These are phyloP conservation scores for Violaceomyces palustris DNA, from an alignment of 1,284 basidiomycete species.

Conservation along the genomic window DNA sequence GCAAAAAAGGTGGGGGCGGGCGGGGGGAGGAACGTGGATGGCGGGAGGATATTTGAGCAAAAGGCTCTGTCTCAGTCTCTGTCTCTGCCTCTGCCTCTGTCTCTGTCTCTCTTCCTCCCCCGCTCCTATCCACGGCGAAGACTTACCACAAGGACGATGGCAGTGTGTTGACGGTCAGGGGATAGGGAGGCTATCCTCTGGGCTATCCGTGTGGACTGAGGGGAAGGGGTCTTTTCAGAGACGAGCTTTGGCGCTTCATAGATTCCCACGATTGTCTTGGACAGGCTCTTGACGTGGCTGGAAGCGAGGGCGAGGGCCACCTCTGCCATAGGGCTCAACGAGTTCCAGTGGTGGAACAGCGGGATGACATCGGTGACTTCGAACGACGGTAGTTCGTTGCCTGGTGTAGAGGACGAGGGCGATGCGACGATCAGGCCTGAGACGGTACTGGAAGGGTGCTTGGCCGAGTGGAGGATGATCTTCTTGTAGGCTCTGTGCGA, in stretches of 20 bases:
- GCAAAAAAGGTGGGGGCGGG: too few relatives aligned
- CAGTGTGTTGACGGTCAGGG: too few relatives aligned
- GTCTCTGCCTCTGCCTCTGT: too few relatives aligned
- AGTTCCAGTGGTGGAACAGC: constrained; percentile 30
- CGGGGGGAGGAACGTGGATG: too few relatives aligned
- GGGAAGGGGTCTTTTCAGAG: constrained; percentile 6
- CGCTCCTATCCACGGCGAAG: too few relatives aligned
- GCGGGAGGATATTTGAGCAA: too few relatives aligned
- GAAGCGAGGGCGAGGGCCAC: constrained; percentile 16
- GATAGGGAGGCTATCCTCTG: constrained; percentile 14
- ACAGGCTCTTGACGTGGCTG: constrained; percentile 7
- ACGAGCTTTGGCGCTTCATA: constrained; percentile 27
- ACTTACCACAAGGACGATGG: too few relatives aligned
- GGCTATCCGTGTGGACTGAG: constrained; percentile 13
- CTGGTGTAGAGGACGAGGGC: background rate
- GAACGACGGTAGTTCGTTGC: background rate
- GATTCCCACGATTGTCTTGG: constrained; percentile 9
- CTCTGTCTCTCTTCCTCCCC: too few relatives aligned
- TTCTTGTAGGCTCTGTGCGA: constrained; percentile 24
- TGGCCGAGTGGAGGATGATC: constrained; percentile 22
- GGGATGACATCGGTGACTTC: constrained; percentile 14
- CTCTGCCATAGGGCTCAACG: constrained; percentile 21
- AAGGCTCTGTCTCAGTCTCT: too few relatives aligned
- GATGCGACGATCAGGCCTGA: constrained; percentile 18
- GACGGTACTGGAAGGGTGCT: constrained; percentile 23